Evolutionary conservation across 495 filamentous ascomycete species (phyloP), one percentile per base, ranked within the genome.

Genomic region (Lophiotrema nucula): DNA sequence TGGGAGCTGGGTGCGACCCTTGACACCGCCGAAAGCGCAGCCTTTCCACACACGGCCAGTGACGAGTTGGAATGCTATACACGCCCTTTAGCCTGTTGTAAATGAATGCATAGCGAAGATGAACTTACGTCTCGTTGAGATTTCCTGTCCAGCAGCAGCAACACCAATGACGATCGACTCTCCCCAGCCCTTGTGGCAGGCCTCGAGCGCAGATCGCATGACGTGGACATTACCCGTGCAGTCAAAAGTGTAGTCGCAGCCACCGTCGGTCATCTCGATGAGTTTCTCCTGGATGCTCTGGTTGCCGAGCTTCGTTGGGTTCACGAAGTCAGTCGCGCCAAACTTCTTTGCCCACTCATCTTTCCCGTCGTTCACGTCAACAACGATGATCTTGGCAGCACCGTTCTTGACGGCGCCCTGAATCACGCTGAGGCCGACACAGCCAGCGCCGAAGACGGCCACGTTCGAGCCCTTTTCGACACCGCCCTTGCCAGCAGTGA

Each of bases 161-260:
- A 98, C 93, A 67, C 93, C 93, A 68, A 98, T 98, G 69, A 98
- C 83, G 66, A 98, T 95, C 67, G 89, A 95, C 84, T 97, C 84
- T 57, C 93, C 93, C 93, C 93, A 98, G 26, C 93, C 93, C 82
- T 98, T 98, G 76, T 98, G 95, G 76, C 93, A 98, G 33, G 93
- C 92, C 77, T 98, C 93, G 44, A 98, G 82, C 42, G 93, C 93
- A 25, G 88, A 88, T 56, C 93, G 83, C 93, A 98, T 98, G 31
- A 98, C 93, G 48, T 85, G 81, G 23, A 96, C 91, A 67, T 97
- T 97, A 18, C 93, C 93, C 3, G 93, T 98, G 78, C 93, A 98
- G 77, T 98, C 93, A 70, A 98, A 98, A 44, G 93, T 98, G 77
- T 97, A 98, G 77, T 98, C 93, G 70, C 91, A 93, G 16, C 93